Evolutionary conservation across 2,329 filamentous ascomycete genomes (phyloP), one percentile per base, ranked within the genome.

Genomic region (Trichoderma oligosporum): DNA sequence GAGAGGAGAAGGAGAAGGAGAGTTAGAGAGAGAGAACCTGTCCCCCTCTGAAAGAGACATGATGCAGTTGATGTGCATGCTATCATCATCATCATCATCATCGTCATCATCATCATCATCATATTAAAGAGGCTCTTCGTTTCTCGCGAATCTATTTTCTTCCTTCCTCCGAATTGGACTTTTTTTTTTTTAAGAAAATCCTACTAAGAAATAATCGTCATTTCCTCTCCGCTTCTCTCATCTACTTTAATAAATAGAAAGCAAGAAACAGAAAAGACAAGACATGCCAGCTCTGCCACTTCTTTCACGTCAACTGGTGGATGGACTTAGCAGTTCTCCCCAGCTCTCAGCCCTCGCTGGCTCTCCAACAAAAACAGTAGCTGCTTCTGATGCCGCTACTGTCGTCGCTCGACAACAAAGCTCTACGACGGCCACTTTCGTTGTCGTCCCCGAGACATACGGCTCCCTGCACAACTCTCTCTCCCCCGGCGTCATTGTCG

Each of bases 401-500:
- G 54, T 47, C 58, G 16, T 42, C 33, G 36, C 16, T 45, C 54
- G 47, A 20, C 49, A 53, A 24, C 44, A 33, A 38, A 33, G 16
- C 59, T 56, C 45, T 56, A 41, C 42, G 52, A 57, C 33, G 9
- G 27, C 25, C 60, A 67, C 58, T 56, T 69, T 70, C 45, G 63
- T 65, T 52, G 62, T 71, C 47, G 66, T 75, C 55, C 73, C 74
- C 12, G 63, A 69, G 27, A 63, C 66, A 7, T 76, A 76, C 65
- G 68, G 66, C 60, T 60, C 60, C 18, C 62, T 67, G 20, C 46
- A 70, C 48, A 74, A 61, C 67, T 81, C 65, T 62, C 77, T 68
- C 64, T 66, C 64, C 16, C 80, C 76, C 0, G 76, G 72, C 58
- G 69, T 71, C 48, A 67, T 79, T 12, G 76, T 69, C 8, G 76